A percentile compares a stretch with the other conserved stretches of the same genome.
Conservation (phyloP, 176 grass and related monocot species). For the Sorghum bicolor region Sorghum_bicolor_NCBIv3 NC_012872.2:10975501-10976000, state of each 20-base stretch:
- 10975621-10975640: background rate
- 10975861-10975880: background rate
- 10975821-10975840: background rate
- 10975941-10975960: background rate
- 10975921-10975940: background rate
- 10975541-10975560: background rate
- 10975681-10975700: background rate
- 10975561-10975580: background rate
- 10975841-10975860: background rate
- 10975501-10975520: background rate
- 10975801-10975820: background rate
- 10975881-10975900: background rate
- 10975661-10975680: background rate
- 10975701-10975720: background rate
- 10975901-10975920: background rate
- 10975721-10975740: background rate
- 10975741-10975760: background rate
- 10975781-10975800: background rate
- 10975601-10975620: background rate
- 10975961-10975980: background rate
- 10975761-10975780: background rate
- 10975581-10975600: background rate
- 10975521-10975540: background rate
- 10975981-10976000: background rate
- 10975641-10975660: background rate